Evolutionary conservation across 2,329 filamentous ascomycete genomes (phyloP).

Genomic region (Stemphylium lycopersici): DNA sequence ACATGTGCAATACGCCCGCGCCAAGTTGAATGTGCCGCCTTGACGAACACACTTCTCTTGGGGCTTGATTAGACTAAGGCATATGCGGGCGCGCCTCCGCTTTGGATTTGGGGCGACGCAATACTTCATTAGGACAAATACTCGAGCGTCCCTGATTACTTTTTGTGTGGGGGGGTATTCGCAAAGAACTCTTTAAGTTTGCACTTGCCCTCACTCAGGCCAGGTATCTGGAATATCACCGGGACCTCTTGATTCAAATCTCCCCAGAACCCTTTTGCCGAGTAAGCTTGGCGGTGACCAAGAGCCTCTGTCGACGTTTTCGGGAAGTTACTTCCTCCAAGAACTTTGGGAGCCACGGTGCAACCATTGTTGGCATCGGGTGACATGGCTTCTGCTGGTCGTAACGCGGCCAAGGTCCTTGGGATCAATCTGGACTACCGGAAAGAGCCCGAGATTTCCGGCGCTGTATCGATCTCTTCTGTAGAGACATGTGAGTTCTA

Average conservation of each 20-base stretch:
- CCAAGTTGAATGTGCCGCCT: slow-evolving; percentile 27
- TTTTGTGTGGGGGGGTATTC: slow-evolving; percentile 6
- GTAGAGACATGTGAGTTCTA: slow-evolving; percentile 47
- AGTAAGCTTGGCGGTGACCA: not conserved
- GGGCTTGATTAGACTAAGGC: slow-evolving; percentile 20
- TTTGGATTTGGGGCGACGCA: slow-evolving; percentile 28
- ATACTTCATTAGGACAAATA: slow-evolving; percentile 14
- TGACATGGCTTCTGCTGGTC: slow-evolving; percentile 65
- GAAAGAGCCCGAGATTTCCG: slow-evolving; percentile 71
- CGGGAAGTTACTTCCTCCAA: not conserved
- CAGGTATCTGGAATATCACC: slow-evolving; percentile 2
- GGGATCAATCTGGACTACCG: slow-evolving; percentile 80
- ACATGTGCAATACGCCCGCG: slow-evolving; percentile 21
- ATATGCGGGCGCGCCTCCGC: slow-evolving; percentile 24
- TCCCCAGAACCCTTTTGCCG: not conserved
- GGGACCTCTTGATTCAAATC: not conserved
- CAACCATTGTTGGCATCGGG: not conserved
- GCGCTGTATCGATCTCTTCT: slow-evolving; percentile 81
- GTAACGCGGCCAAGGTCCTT: slow-evolving; percentile 75
- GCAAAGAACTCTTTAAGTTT: slow-evolving; percentile 8
- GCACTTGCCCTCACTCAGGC: not conserved
- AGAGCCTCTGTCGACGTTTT: not conserved
- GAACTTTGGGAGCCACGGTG: not conserved
- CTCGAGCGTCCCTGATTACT: slow-evolving; percentile 10
- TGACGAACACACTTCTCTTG: slow-evolving; percentile 20